phyloP scores from a whole-genome alignment of 495 filamentous ascomycete genomes.

The Mycothermus thermophilus region DNA sequence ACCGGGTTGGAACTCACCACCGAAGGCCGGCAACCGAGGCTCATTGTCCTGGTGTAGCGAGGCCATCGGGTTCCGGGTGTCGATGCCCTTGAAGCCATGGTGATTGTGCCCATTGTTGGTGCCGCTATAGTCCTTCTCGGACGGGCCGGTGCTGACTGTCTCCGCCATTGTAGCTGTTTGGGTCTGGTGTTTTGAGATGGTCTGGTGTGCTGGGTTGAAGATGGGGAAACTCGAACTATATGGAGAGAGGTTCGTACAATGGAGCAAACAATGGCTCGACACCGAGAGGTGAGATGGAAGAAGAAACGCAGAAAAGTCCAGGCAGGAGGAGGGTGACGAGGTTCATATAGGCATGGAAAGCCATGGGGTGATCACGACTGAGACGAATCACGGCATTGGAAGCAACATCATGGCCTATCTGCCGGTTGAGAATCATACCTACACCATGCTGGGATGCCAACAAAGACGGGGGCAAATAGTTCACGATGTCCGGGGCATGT shows the following conservation, averaged over 20 bases:
- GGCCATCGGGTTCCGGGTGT: constrained; percentile 49
- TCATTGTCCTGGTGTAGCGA: constrained; percentile 51
- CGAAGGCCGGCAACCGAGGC: constrained; percentile 61
- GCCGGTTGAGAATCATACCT: too few relatives aligned
- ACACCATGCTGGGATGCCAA: too few relatives aligned
- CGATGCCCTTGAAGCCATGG: constrained; percentile 15
- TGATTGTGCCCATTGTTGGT: constrained; percentile 13
- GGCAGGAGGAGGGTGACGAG: neutral
- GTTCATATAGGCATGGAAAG: constrained; percentile 13
- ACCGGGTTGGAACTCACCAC: constrained; percentile 94
- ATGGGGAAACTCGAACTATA: neutral
- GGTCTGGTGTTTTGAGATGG: neutral
- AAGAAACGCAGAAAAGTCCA: neutral
- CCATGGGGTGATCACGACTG: too few relatives aligned
- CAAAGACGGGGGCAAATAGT: too few relatives aligned
- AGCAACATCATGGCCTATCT: too few relatives aligned
- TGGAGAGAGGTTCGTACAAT: too few relatives aligned
- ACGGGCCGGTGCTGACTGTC: neutral
- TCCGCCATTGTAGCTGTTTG: constrained; percentile 15
- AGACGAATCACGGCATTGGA: too few relatives aligned
- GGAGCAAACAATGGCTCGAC: too few relatives aligned
- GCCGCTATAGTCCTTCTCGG: constrained; percentile 21
- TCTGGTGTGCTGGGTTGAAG: neutral
- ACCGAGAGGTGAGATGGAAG: neutral
- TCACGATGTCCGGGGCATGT: too few relatives aligned